Base-by-base conservation (phyloP, 345 rosid genomes). In the Gossypioides kirkii region DNA sequence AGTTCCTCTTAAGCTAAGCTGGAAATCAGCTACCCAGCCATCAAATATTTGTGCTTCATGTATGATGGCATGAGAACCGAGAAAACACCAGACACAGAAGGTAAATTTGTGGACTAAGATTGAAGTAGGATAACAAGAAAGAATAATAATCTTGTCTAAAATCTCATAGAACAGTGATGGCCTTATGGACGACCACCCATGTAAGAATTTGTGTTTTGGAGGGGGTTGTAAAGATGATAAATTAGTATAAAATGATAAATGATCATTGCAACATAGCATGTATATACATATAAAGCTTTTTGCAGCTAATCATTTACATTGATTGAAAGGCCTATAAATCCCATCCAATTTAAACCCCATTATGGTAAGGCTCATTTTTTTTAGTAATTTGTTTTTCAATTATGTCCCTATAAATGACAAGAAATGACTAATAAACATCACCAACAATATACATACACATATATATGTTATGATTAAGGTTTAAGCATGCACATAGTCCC, bases 111-210 rank as follows among this genome's bases (percentile, higher is more conserved):
- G 8, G 56, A 26, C 4, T 3, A 26, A 16, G 22, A 67, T 1
- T 23, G 11, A 67, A 67, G 56, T 23, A 45, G 58, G 41, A 23
- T 47, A 25, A 67, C 42, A 47, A 67, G 41, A 67, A 67, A 67
- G 26, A 20, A 10, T 65, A 20, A 43, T 65, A 20, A 20, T 22
- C 17, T 22, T 43, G 5, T 42, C 16, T 64, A 42, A 64, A 42
- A 8, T 28, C 43, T 61, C 65, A 14, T 61, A 61, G 43, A 26
- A 14, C 16, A 25, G n/a, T 60, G 38, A 64, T 6, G 7, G 17
- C 52, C 14, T 17, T 2, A 42, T 0, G 69, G 28, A 10, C 10
- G 13, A 62, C 16, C 23, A n/a, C n/a, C 52, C 32, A 64, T 41
- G 69, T 2, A 61, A 61, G 46, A 61, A 5, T 61, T 38, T 36